Evolutionary conservation across 768 basidiomycete genomes (phyloP).

Genomic region (Heimioporus sp.): DNA sequence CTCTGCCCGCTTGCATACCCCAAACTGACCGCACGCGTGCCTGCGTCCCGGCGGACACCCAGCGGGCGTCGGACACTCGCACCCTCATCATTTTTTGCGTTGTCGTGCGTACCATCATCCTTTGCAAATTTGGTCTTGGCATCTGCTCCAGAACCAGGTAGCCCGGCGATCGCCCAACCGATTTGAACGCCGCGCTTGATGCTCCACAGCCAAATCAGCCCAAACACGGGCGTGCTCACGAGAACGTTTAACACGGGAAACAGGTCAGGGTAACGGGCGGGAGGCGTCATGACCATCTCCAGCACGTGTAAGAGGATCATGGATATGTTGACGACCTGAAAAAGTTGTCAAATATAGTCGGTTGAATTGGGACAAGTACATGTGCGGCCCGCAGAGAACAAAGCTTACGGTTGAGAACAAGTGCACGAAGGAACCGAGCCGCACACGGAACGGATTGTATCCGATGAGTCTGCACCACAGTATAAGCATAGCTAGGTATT

Average conservation of each 20-base stretch:
- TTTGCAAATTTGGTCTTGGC: not conserved
- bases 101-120: constrained; percentile 2
- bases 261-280: constrained; percentile 79
- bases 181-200: constrained; percentile 78
- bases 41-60: constrained; percentile 12
- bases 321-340: constrained; percentile 52
- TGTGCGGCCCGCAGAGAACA: too few relatives aligned
- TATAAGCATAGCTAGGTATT: constrained; percentile 64
- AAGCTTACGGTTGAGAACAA: constrained; percentile 47
- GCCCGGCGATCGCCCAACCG: constrained; percentile 73
- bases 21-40: constrained; percentile 26
- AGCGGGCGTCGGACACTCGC: not conserved
- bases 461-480: constrained; percentile 87
- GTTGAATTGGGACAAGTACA: not conserved
- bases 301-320: constrained; percentile 58
- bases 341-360: constrained; percentile 1
- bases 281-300: constrained; percentile 62
- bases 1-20: constrained; percentile 20
- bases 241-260: constrained; percentile 85
- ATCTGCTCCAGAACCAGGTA: constrained; percentile 28
- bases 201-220: constrained; percentile 85
- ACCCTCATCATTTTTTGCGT: not conserved
- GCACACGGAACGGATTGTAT: constrained; percentile 59
- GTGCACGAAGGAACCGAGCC: constrained; percentile 46
- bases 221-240: constrained; percentile 77